These are phyloP conservation scores for Cystofilobasidium capitatum DNA, from an alignment of 768 basidiomycete genomes.

Conservation along the genomic window DNA sequence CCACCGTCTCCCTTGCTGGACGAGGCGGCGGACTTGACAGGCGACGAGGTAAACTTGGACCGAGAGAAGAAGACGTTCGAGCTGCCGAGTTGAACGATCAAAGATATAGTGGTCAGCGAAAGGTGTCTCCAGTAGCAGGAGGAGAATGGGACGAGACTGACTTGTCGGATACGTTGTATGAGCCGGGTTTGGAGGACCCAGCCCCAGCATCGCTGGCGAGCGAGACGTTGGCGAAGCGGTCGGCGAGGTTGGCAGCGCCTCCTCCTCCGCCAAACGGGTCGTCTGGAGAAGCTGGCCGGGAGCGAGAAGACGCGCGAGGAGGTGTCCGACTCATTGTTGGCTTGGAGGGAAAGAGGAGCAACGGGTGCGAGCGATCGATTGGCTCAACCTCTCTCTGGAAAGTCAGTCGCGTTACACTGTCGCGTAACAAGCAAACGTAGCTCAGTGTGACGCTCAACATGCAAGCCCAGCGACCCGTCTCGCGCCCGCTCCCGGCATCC, in stretches of 20 bases:
- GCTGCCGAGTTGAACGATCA: neutral
- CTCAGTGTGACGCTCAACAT: too few species aligned
- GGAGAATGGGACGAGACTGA: neutral
- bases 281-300: slow-evolving; percentile 1
- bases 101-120: neutral
- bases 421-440: too few species aligned
- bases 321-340: neutral
- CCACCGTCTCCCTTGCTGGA: slow-evolving; percentile 3
- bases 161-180: slow-evolving; percentile 1
- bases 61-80: slow-evolving; percentile 25
- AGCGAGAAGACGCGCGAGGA: neutral
- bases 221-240: slow-evolving; percentile 26
- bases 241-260: slow-evolving; percentile 12
- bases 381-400: too few species aligned
- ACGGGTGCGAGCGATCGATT: too few species aligned
- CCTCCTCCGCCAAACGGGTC: slow-evolving; percentile 1
- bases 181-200: neutral
- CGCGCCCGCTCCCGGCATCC: too few species aligned
- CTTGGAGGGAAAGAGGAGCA: neutral
- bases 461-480: too few species aligned
- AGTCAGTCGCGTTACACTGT: neutral
- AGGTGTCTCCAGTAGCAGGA: neutral
- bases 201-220: slow-evolving; percentile 20
- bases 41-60: neutral
- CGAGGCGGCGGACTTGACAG: neutral